Conservation (phyloP, 805 yeast genomes). For the Metschnikowia koreensis region DNA sequence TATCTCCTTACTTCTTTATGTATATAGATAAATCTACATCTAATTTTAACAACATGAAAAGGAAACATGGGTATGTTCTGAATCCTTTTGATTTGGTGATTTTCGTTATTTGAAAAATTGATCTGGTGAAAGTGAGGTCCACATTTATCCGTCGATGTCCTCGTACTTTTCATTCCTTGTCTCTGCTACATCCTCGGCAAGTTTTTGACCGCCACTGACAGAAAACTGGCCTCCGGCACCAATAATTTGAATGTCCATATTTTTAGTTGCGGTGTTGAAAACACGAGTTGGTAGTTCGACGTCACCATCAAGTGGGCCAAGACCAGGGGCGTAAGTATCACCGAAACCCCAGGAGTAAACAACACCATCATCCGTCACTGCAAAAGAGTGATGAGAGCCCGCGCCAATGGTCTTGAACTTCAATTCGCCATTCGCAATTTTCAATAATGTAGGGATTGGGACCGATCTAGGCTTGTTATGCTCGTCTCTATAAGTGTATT, state of each 20-base stretch:
- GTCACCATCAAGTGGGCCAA: constrained; percentile 89
- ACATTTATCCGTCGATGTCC: constrained; percentile 22
- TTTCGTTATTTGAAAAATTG: too few relatives aligned
- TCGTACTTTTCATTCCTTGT: constrained; percentile 52
- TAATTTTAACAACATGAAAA: too few relatives aligned
- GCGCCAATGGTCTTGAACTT: constrained; percentile 54
- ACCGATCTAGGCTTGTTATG: constrained; percentile 81
- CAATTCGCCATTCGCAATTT: constrained; percentile 28
- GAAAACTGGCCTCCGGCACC: constrained; percentile 99
- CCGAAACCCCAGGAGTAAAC: constrained; percentile 98
- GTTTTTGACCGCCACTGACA: constrained; percentile 77
- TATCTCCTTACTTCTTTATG: too few relatives aligned
- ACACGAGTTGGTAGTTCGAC: constrained; percentile 86
- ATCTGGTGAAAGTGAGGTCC: too few relatives aligned
- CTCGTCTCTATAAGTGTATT: constrained; percentile 69
- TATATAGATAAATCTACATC: too few relatives aligned
- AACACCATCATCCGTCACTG: constrained; percentile 78
- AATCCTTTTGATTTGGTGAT: too few relatives aligned
- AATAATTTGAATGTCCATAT: constrained; percentile 62
- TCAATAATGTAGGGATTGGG: constrained; percentile 76
- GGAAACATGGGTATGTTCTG: too few relatives aligned
- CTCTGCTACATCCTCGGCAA: constrained; percentile 49
- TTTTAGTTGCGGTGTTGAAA: constrained; percentile 88
- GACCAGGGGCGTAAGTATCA: constrained; percentile 93
- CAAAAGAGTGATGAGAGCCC: constrained; percentile 92